phyloP scores from a whole-genome alignment of 2,329 filamentous ascomycete genomes.

The Hypoxylon sp. region DNA sequence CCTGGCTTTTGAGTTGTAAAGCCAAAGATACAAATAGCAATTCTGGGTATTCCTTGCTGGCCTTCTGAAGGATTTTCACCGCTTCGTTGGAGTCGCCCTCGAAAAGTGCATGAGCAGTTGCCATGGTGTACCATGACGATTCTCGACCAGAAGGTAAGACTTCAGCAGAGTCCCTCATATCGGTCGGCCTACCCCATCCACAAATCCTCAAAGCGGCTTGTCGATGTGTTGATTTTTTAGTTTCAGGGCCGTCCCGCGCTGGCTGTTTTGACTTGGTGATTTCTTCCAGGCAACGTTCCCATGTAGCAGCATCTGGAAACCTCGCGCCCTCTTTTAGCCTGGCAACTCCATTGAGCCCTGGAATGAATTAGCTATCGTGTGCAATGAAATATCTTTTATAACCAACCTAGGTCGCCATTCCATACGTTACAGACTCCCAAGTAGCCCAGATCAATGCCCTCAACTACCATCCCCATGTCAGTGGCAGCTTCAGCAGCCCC shows the following conservation, averaged over 20 bases:
- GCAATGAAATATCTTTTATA: conserved; percentile 21
- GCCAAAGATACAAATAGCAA: conserved; percentile 74
- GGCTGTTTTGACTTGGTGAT: conserved; percentile 71
- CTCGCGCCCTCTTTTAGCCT: conserved; percentile 57
- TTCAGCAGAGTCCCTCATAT: conserved; percentile 54
- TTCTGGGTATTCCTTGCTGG: conserved; percentile 69
- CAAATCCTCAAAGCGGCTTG: conserved; percentile 80
- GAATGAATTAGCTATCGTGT: conserved; percentile 23
- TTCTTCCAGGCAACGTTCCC: conserved; percentile 69
- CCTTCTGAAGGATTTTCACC: conserved; percentile 73
- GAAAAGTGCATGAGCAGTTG: conserved; percentile 79
- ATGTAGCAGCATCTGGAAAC: conserved; percentile 59
- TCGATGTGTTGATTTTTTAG: conserved; percentile 73
- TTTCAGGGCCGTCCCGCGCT: conserved; percentile 69
- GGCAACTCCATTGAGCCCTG: conserved; percentile 58
- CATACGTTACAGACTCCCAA: conserved; percentile 78
- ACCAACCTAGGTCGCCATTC: conserved; percentile 71
- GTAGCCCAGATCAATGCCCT: conserved; percentile 76
- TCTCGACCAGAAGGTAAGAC: conserved; percentile 56
- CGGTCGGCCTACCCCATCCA: conserved; percentile 70
- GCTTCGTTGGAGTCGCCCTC: conserved; percentile 74
- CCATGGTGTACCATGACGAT: conserved; percentile 73
- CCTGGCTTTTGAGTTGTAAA: conserved; percentile 68
- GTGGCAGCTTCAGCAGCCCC: conserved; percentile 70
- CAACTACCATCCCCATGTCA: conserved; percentile 74